Percentiles rank a stretch among this genome's conserved stretches.
These are phyloP conservation scores for Hura crepitans DNA, from an alignment of 441 rosid genomes.

Conservation along the genomic window DNA sequence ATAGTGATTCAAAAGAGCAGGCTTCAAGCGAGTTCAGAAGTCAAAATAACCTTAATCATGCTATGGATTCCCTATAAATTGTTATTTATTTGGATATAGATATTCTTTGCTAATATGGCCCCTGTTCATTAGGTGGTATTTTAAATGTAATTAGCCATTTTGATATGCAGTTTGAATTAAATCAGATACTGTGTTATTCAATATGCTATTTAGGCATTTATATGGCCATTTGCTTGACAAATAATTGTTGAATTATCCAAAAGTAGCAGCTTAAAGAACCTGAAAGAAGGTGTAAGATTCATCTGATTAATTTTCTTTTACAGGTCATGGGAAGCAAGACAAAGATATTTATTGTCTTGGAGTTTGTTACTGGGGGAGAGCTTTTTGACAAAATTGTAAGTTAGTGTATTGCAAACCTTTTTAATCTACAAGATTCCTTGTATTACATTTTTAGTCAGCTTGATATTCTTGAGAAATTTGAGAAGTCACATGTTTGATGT, in stretches of 20 bases:
- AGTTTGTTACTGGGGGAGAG: constrained; percentile 91
- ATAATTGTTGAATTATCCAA: neutral
- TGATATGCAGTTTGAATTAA: neutral
- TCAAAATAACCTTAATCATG: neutral
- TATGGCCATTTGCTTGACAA: too few species aligned
- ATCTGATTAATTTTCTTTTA: constrained; percentile 19
- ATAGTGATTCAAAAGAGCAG: neutral
- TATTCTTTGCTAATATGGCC: neutral
- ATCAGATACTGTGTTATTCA: neutral
- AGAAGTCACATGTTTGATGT: neutral
- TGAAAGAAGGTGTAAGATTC: constrained; percentile 8
- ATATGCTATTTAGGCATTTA: neutral
- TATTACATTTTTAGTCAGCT: neutral
- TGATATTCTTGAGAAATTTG: neutral
- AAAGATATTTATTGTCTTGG: constrained; percentile 78
- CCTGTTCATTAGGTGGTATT: neutral
- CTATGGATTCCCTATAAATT: neutral
- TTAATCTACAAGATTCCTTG: constrained; percentile 1
- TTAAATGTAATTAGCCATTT: neutral
- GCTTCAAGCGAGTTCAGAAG: neutral
- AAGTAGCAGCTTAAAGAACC: neutral
- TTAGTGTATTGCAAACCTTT: constrained; percentile 6
- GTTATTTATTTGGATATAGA: neutral
- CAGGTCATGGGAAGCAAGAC: constrained; percentile 98
- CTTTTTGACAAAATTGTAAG: constrained; percentile 94